Conservation (phyloP, 2,329 filamentous ascomycete genomes). For the Hypoxylon sp. region DNA sequence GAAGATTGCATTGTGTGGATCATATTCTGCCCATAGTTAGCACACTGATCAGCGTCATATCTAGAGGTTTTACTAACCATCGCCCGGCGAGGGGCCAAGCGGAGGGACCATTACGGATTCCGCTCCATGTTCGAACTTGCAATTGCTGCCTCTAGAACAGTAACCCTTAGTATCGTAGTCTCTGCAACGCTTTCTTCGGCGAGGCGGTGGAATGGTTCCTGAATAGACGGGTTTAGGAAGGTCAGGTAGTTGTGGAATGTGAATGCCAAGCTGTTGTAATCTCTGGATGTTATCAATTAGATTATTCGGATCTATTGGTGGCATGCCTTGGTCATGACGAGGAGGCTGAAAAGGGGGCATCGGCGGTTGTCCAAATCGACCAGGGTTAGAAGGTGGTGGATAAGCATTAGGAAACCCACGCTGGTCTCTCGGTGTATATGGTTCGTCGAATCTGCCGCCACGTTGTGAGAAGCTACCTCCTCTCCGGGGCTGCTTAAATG, state of each 20-base stretch:
- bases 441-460: conserved; percentile 56
- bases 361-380: conserved; percentile 45
- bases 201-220: conserved; percentile 44
- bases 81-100: conserved; percentile 52
- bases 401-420: conserved; percentile 40
- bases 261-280: conserved; percentile 71
- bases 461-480: conserved; percentile 59
- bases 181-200: conserved; percentile 69
- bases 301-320: conserved; percentile 71
- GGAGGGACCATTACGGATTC: conserved; percentile 62
- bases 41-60: neutral
- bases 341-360: conserved; percentile 47
- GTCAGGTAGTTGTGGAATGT: conserved; percentile 61
- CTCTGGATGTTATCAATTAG: conserved; percentile 74
- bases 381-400: conserved; percentile 21
- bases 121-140: conserved; percentile 78
- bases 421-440: conserved; percentile 53
- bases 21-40: conserved; percentile 65
- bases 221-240: conserved; percentile 55
- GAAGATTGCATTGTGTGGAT: conserved; percentile 67
- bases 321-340: conserved; percentile 52
- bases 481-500: conserved; percentile 73
- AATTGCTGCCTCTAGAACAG: conserved; percentile 76
- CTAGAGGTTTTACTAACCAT: conserved; percentile 52
- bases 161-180: conserved; percentile 82